phyloP scores from a whole-genome alignment of 495 filamentous ascomycete species.

The Neurospora tetraspora region DNA sequence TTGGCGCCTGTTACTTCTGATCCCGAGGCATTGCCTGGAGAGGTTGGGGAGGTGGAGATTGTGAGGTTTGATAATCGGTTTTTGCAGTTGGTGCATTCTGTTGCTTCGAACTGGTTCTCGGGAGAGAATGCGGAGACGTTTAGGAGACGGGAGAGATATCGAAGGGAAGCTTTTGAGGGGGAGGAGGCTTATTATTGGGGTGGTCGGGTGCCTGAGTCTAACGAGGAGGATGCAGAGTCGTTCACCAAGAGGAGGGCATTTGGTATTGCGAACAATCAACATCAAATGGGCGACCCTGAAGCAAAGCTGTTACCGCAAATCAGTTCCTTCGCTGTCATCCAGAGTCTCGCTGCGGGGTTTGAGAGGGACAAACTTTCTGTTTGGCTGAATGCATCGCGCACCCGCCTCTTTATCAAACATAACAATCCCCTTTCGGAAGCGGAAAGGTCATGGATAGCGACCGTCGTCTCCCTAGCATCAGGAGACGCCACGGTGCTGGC shows the following conservation, averaged over 20 bases:
- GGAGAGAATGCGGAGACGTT: neutral
- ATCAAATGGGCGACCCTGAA: neutral
- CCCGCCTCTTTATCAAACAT: neutral
- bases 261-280: neutral
- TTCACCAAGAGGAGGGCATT: neutral
- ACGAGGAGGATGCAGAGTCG: neutral
- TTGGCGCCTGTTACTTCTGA: neutral
- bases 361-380: neutral
- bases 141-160: neutral
- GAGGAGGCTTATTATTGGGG: neutral
- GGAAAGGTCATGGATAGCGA: neutral
- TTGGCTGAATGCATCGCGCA: neutral
- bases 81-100: neutral
- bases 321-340: neutral
- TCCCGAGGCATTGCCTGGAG: neutral
- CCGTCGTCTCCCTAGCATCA: neutral
- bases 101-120: neutral
- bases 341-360: neutral
- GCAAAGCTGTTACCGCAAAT: neutral
- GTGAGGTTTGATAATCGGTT: neutral
- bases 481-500: neutral
- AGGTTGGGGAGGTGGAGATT: neutral
- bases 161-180: neutral
- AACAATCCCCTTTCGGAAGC: neutral
- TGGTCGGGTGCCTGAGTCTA: neutral